Conservation (phyloP, 371 early-diverging fungal species). For the Mortierella sp. region DNA sequence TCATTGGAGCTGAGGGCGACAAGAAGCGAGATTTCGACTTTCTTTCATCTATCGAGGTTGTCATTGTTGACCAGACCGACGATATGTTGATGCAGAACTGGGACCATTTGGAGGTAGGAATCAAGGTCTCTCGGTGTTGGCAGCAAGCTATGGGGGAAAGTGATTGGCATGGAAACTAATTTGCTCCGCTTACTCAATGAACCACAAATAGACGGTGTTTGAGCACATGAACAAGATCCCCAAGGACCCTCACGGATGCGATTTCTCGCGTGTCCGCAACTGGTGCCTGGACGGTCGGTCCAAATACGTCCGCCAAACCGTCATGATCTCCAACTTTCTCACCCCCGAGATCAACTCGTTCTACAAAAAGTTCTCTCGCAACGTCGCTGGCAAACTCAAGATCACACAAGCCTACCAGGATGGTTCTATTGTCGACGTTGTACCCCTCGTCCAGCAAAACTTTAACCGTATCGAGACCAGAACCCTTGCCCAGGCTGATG, state of each 20-base stretch:
- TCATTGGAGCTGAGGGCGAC: conserved; percentile 86
- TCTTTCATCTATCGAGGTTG: conserved; percentile 91
- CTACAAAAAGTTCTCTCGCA: conserved; percentile 81
- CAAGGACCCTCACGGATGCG: conserved; percentile 89
- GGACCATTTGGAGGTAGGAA: conserved; percentile 86
- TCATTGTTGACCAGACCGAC: conserved; percentile 90
- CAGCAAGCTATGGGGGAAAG: background rate
- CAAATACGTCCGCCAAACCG: conserved; percentile 89
- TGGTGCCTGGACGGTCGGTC: conserved; percentile 91
- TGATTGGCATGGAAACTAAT: background rate
- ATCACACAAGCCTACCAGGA: conserved; percentile 70
- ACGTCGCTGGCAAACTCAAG: conserved; percentile 83
- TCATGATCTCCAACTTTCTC: conserved; percentile 82
- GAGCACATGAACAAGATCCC: conserved; percentile 89
- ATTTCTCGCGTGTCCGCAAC: conserved; percentile 92
- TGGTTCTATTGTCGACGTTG: conserved; percentile 84
- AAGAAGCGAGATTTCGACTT: conserved; percentile 93
- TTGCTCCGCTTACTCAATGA: background rate
- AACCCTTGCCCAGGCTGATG: conserved; percentile 75
- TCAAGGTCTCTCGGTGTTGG: too few species aligned
- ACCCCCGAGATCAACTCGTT: conserved; percentile 93
- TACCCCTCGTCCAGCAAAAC: conserved; percentile 83
- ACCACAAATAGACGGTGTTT: conserved; percentile 71
- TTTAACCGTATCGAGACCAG: conserved; percentile 79
- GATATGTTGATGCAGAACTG: conserved; percentile 97